Conservation (phyloP, 2,329 filamentous ascomycete genomes). For the Diaporthe sp. region DNA sequence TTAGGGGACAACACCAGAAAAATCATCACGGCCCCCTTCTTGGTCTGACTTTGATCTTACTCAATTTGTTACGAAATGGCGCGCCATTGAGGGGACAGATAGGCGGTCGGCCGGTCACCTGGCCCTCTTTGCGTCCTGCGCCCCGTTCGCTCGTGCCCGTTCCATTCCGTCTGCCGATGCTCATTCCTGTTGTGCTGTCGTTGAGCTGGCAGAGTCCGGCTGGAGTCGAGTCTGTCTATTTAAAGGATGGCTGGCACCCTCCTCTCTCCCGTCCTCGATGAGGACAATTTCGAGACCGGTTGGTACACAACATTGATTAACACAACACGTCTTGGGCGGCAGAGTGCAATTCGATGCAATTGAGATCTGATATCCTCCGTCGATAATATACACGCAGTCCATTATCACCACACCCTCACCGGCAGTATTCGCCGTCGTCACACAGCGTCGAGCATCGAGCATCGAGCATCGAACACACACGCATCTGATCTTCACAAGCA, state of each 20-base stretch:
- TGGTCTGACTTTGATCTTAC: constrained; percentile 25
- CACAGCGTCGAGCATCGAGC: background rate
- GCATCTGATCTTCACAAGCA: constrained; percentile 19
- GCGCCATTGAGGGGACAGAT: constrained; percentile 10
- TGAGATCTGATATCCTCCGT: background rate
- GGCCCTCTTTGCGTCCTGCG: background rate
- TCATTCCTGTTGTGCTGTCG: background rate
- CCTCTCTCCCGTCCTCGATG: background rate
- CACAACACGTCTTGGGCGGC: background rate
- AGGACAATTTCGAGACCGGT: constrained; percentile 9
- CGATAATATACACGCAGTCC: background rate
- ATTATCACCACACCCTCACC: background rate
- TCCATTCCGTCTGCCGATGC: background rate
- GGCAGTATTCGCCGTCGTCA: background rate
- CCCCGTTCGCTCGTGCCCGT: background rate
- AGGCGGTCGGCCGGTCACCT: constrained; percentile 17
- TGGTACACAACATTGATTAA: background rate
- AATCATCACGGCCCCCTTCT: constrained; percentile 29
- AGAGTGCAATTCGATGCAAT: background rate
- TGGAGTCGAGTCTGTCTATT: background rate
- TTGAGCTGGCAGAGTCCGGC: background rate
- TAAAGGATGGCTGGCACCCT: constrained; percentile 16
- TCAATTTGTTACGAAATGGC: constrained; percentile 28
- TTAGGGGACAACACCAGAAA: constrained; percentile 33
- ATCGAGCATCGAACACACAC: background rate